phyloP scores from a whole-genome alignment of 202 grass and related monocot genomes.

The Schoenoplectus triqueter region DNA sequence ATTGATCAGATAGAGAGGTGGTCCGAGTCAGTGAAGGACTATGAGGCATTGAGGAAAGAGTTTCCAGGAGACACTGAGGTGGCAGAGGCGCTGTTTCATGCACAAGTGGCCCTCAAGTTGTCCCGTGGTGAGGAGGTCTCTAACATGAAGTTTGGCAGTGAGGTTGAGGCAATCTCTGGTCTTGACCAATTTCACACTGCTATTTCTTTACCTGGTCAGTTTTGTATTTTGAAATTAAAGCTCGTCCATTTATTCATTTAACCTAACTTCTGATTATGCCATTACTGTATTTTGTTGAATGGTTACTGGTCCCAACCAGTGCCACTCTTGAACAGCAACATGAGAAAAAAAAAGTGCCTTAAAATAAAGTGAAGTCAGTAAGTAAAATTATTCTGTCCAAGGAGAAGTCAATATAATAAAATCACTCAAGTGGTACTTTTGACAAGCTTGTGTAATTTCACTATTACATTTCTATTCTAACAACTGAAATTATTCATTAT shows the following conservation, averaged over 20 bases:
- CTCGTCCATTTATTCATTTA: not conserved
- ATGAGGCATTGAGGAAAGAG: conserved; percentile 75
- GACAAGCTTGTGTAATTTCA: conserved; percentile 14
- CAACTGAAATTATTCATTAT: conserved; percentile 17
- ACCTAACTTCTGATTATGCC: not conserved
- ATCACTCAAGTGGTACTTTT: not conserved
- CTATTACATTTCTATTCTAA: not conserved
- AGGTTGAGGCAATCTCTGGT: conserved; percentile 78
- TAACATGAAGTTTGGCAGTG: conserved; percentile 94
- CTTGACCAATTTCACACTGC: conserved; percentile 79
- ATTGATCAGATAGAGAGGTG: conserved; percentile 77
- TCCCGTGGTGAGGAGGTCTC: conserved; percentile 81
- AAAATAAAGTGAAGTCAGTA: conserved; percentile 20
- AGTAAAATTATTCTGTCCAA: conserved; percentile 10
- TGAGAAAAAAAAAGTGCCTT: conserved; percentile 6
- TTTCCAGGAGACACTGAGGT: conserved; percentile 78
- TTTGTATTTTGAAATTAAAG: conserved; percentile 7
- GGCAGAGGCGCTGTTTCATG: conserved; percentile 86
- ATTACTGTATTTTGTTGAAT: conserved; percentile 16
- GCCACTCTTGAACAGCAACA: conserved; percentile 9
- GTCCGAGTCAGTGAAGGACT: conserved; percentile 83
- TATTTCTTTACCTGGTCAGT: conserved; percentile 86
- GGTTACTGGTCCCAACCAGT: not conserved
- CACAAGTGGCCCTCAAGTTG: conserved; percentile 78
- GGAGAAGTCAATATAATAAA: conserved; percentile 18